Conservation (phyloP, 352 stramenopile species). For the Globisporangium irregulare region DNA sequence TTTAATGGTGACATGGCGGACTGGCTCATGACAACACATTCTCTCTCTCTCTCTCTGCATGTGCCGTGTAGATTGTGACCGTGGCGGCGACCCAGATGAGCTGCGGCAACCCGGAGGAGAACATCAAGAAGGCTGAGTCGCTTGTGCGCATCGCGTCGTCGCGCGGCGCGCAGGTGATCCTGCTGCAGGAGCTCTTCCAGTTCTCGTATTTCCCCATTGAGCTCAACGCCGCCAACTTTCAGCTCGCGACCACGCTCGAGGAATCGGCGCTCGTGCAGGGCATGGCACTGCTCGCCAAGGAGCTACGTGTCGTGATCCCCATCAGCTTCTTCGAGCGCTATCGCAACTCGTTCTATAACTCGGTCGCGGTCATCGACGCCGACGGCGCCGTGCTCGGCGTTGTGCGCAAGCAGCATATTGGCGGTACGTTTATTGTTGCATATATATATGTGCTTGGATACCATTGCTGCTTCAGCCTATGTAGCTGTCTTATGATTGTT, state of each 20-base stretch:
- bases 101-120: slow-evolving; percentile 82
- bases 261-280: slow-evolving; percentile 82
- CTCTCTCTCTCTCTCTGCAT: neutral
- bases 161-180: slow-evolving; percentile 85
- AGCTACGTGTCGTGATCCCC: slow-evolving; percentile 89
- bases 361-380: slow-evolving; percentile 89
- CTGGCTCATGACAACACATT: neutral
- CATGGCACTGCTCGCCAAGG: slow-evolving; percentile 88
- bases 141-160: slow-evolving; percentile 87
- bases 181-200: slow-evolving; percentile 91
- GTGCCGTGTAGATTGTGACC: slow-evolving; percentile 58
- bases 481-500: neutral
- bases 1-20: neutral
- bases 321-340: slow-evolving; percentile 92
- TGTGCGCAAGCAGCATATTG: slow-evolving; percentile 90
- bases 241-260: slow-evolving; percentile 79
- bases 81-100: slow-evolving; percentile 88
- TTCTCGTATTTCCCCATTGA: slow-evolving; percentile 92
- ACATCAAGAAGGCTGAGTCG: slow-evolving; percentile 89
- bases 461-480: neutral
- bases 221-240: slow-evolving; percentile 86
- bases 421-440: slow-evolving; percentile 30
- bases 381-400: slow-evolving; percentile 83
- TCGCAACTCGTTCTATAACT: slow-evolving; percentile 93
- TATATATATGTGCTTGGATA: neutral